These are phyloP conservation scores for Tolypocladium sp. DNA, from an alignment of 2,329 filamentous ascomycete species.

Conservation along the genomic window DNA sequence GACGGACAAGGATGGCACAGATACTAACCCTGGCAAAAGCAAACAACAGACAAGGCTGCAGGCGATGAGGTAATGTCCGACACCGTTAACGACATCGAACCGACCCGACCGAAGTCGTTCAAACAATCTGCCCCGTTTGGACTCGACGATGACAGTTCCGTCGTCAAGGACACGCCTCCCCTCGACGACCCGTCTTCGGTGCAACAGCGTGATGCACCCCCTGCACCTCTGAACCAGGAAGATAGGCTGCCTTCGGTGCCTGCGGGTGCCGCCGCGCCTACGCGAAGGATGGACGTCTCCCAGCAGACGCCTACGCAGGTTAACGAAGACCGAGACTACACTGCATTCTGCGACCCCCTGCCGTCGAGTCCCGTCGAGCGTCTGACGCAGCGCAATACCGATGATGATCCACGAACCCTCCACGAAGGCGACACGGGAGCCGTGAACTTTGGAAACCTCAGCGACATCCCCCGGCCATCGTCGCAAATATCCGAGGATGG, in stretches of 20 bases:
- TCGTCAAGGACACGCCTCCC: neutral
- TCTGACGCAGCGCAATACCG: conserved; percentile 15
- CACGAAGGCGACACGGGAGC: conserved; percentile 40
- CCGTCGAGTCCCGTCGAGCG: conserved; percentile 17
- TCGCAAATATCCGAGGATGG: conserved; percentile 33
- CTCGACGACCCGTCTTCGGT: neutral
- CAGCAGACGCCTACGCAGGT: conserved; percentile 46
- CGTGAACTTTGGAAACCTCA: conserved; percentile 33
- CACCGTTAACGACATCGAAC: neutral
- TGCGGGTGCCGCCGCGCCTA: neutral
- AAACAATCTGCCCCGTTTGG: neutral
- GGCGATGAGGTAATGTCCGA: neutral
- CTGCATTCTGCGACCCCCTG: conserved; percentile 26
- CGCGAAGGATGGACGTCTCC: conserved; percentile 31
- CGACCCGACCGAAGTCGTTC: neutral
- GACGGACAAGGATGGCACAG: neutral
- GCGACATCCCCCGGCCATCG: conserved; percentile 24
- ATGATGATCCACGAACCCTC: conserved; percentile 25
- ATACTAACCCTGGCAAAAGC: neutral
- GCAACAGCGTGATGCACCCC: neutral
- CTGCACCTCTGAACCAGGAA: neutral
- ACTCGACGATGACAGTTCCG: neutral
- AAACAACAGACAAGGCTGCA: neutral
- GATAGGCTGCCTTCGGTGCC: neutral
- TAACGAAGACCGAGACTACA: conserved; percentile 48